Evolutionary conservation across 2,329 filamentous ascomycete genomes (phyloP), one percentile per base, ranked within the genome.

Genomic region (Aspergillus sp.): DNA sequence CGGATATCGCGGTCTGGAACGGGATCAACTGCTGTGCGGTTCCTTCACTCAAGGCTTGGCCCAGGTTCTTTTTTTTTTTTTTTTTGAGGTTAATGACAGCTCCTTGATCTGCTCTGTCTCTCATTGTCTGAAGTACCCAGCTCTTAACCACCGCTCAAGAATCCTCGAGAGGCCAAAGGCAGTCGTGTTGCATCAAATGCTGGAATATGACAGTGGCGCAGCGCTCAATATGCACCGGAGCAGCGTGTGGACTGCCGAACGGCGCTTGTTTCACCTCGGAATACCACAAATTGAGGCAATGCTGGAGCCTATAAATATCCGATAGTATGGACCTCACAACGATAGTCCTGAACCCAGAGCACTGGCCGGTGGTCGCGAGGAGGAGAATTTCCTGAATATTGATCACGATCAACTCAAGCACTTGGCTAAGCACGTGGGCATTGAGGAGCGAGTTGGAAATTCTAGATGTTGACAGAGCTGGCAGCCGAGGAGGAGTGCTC

Each of bases 11-110:
- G 46, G 54, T 57, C 54, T 57, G 31, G 54, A 57, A 50, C 46
- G 43, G 48, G 50, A 54, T 38, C 57, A 41, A 9, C 45, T 19
- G n/a, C 28, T 23, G 25, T 57, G 43, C 22, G 43, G 41, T 38
- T 45, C 47, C 46, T 43, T 41, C 34, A 31, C n/a, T 47, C n/a
- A 47, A 60, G 47, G 52, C 58, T 60, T 60, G 52, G 58, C 58
- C 28, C 3, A 55, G 46, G 46, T n/a, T 19, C 2, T 19, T 19
- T 19, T 52, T 60, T 28, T 19, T 19, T 19, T 19, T 19, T 52
- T 60, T 28, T 60, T 38, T 48, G 58, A 56, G 46, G 34, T 49
- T 46, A 54, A 55, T 7, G 30, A 59, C 19, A 19, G 19, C 19
- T 19, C 1, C 19, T 22, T 48, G 49, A 47, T 41, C 51, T 54